Conservation (phyloP, 805 yeast species). For the Soucietia sequanensis region DNA sequence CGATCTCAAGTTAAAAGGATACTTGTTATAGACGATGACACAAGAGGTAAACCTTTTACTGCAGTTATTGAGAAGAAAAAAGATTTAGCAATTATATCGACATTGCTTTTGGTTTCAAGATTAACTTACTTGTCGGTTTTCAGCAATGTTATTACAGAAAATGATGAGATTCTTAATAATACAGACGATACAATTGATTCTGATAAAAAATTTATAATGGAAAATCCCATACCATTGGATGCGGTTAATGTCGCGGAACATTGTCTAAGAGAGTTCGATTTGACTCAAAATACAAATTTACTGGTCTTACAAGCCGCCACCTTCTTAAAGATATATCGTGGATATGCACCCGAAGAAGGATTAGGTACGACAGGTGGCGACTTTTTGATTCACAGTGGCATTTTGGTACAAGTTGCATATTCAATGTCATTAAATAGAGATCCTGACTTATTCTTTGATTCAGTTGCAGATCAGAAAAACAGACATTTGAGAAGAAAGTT, state of each 20-base stretch:
- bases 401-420: conserved; percentile 43
- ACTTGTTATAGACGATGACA: conserved; percentile 14
- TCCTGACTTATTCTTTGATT: conserved; percentile 21
- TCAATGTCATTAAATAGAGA: conserved; percentile 50
- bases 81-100: conserved; percentile 32
- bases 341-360: conserved; percentile 55
- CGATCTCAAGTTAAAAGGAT: conserved; percentile 36
- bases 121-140: conserved; percentile 30
- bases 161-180: neutral
- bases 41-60: conserved; percentile 3
- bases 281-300: conserved; percentile 45
- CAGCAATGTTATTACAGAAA: too few species aligned
- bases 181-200: neutral
- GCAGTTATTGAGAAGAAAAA: conserved; percentile 10
- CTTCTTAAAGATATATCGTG: conserved; percentile 54
- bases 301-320: conserved; percentile 59
- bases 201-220: conserved; percentile 33
- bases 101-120: conserved; percentile 34
- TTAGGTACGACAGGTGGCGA: conserved; percentile 41
- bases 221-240: conserved; percentile 40
- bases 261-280: conserved; percentile 49
- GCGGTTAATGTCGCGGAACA: conserved; percentile 44
- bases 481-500: conserved; percentile 4
- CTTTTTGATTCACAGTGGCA: conserved; percentile 21
- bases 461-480: conserved; percentile 1